A percentile compares a stretch with the other conserved stretches of the same genome.
These are phyloP conservation scores for Scutellaria galericulata DNA, from an alignment of 257 asterid genomes.

Conservation along the genomic window DNA sequence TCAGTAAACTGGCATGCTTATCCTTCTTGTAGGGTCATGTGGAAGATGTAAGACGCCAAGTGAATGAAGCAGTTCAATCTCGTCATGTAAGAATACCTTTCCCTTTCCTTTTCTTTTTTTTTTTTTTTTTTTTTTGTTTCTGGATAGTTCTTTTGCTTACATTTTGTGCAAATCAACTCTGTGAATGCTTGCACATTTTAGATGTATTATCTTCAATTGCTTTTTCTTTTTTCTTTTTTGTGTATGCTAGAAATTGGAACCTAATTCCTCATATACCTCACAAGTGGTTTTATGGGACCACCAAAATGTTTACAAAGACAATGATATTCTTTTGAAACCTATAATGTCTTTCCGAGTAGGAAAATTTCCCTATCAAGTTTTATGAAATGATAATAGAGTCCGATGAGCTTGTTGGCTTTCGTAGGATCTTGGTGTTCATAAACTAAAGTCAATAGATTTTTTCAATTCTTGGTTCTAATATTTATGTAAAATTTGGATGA, in stretches of 20 bases:
- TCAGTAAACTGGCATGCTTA: constrained; percentile 33
- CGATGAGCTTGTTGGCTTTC: constrained; percentile 6
- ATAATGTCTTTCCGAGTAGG: not conserved
- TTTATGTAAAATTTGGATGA: constrained; percentile 22
- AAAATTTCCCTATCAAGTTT: not conserved
- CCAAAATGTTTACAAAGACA: constrained; percentile 11
- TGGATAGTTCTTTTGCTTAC: not conserved
- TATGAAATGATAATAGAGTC: constrained; percentile 8
- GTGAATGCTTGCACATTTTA: not conserved
- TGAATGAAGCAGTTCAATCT: constrained; percentile 87
- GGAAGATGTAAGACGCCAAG: constrained; percentile 91
- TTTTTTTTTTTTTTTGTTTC: constrained; percentile 18
- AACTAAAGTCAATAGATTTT: not conserved
- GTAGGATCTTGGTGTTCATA: constrained; percentile 15
- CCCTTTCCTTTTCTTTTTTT: too few relatives aligned
- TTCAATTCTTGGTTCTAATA: not conserved
- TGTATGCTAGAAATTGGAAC: constrained; percentile 17
- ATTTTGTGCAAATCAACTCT: constrained; percentile 7
- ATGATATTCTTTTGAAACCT: not conserved
- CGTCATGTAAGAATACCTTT: constrained; percentile 77
- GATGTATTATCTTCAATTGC: constrained; percentile 5
- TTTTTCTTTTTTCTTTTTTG: too few relatives aligned
- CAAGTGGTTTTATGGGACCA: constrained; percentile 2
- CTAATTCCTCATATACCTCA: not conserved
- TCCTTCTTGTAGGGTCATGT: constrained; percentile 77